These are phyloP conservation scores for Tubosaeta sp. DNA, from an alignment of 768 basidiomycete species.

Conservation along the genomic window DNA sequence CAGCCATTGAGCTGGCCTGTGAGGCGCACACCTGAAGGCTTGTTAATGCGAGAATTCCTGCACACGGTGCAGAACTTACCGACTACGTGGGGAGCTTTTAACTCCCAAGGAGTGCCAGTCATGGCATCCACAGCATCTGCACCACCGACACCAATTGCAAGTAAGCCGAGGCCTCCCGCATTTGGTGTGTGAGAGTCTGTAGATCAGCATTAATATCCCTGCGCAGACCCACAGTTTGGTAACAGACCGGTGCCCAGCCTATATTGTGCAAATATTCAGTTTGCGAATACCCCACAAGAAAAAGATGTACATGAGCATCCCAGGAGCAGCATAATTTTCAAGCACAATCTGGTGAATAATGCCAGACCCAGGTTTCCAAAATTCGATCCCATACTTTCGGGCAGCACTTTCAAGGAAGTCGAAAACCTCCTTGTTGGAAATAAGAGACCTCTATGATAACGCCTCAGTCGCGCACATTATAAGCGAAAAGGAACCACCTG, in stretches of 20 bases:
- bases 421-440: slow-evolving; percentile 93
- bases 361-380: slow-evolving; percentile 89
- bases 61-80: slow-evolving; percentile 41
- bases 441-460: slow-evolving; percentile 63
- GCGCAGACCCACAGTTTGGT: background rate
- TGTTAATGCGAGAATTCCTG: background rate
- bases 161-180: slow-evolving; percentile 92
- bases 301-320: slow-evolving; percentile 75
- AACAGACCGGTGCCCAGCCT: slow-evolving; percentile 78
- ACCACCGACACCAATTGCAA: slow-evolving; percentile 98
- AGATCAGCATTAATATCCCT: slow-evolving; percentile 3
- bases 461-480: background rate
- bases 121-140: slow-evolving; percentile 98
- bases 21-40: slow-evolving; percentile 68
- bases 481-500: slow-evolving; percentile 43
- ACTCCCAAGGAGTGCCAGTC: slow-evolving; percentile 97
- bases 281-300: background rate
- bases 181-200: slow-evolving; percentile 97
- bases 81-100: slow-evolving; percentile 84
- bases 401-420: slow-evolving; percentile 94
- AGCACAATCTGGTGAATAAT: slow-evolving; percentile 98
- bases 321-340: slow-evolving; percentile 95
- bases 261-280: slow-evolving; percentile 6
- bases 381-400: slow-evolving; percentile 91
- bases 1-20: slow-evolving; percentile 86